Conservation (phyloP, 2,329 filamentous ascomycete species). For the Epichloe gansuensis region DNA sequence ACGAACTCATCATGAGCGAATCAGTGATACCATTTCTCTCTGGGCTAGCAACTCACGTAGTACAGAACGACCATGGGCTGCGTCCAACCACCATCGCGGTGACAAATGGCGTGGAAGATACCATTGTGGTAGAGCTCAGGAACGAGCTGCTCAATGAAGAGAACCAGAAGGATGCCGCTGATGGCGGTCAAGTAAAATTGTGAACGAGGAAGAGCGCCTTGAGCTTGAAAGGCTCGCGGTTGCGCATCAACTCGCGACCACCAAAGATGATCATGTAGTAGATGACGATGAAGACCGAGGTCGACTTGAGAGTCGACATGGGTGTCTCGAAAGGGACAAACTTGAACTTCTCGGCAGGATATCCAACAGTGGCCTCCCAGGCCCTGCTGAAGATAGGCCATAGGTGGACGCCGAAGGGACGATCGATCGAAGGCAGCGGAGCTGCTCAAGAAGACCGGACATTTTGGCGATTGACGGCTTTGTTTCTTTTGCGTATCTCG, state of each 20-base stretch:
- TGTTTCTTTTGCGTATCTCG: neutral
- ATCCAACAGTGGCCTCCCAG: slow-evolving; percentile 66
- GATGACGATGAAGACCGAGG: slow-evolving; percentile 64
- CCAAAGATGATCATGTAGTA: slow-evolving; percentile 95
- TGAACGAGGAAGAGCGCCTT: slow-evolving; percentile 87
- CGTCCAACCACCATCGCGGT: slow-evolving; percentile 75
- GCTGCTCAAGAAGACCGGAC: slow-evolving; percentile 37
- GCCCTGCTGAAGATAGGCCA: slow-evolving; percentile 92
- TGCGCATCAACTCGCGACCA: slow-evolving; percentile 84
- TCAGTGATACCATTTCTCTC: neutral
- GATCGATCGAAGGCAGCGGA: slow-evolving; percentile 72
- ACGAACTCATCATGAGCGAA: neutral
- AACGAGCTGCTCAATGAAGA: slow-evolving; percentile 86
- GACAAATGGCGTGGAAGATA: slow-evolving; percentile 82
- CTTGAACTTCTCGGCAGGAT: slow-evolving; percentile 73
- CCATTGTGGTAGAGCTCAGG: slow-evolving; percentile 71
- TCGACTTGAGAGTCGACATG: slow-evolving; percentile 81
- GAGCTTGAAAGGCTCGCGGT: slow-evolving; percentile 72
- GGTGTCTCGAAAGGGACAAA: slow-evolving; percentile 74
- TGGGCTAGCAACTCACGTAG: slow-evolving; percentile 56
- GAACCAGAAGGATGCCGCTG: slow-evolving; percentile 64
- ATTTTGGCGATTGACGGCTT: slow-evolving; percentile 20
- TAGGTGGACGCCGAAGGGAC: slow-evolving; percentile 79
- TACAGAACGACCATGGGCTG: slow-evolving; percentile 87
- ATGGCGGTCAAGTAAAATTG: slow-evolving; percentile 89